Evolutionary conservation across 2,329 filamentous ascomycete genomes (phyloP).

Genomic region (Pseudogymnoascus sp.): DNA sequence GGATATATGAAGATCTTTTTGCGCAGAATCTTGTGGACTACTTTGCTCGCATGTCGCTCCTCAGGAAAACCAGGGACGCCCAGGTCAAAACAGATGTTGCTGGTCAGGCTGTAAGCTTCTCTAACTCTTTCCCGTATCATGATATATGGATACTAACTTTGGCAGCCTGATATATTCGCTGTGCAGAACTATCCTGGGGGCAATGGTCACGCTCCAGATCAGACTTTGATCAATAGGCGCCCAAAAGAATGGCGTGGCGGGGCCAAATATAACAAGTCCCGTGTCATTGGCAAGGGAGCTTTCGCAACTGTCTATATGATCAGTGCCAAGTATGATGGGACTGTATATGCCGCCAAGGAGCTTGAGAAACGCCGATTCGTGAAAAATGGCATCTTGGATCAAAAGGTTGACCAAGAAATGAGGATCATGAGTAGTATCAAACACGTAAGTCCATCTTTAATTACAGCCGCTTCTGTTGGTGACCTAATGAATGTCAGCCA

Average conservation of each 20-base stretch:
- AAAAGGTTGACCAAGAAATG: slow-evolving; percentile 95
- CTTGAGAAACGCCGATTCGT: slow-evolving; percentile 88
- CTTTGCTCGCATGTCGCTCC: slow-evolving; percentile 33
- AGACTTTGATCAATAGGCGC: slow-evolving; percentile 22
- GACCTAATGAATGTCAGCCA: slow-evolving; percentile 38
- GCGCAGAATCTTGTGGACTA: slow-evolving; percentile 60
- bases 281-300: slow-evolving; percentile 79
- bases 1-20: slow-evolving; percentile 55
- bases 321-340: slow-evolving; percentile 74
- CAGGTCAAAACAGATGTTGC: background rate
- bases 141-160: background rate
- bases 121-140: background rate
- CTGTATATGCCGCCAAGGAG: slow-evolving; percentile 84
- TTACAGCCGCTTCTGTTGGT: slow-evolving; percentile 53
- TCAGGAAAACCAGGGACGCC: background rate
- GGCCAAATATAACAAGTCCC: slow-evolving; percentile 72
- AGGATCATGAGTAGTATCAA: slow-evolving; percentile 81
- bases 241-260: slow-evolving; percentile 74
- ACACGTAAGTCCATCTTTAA: slow-evolving; percentile 61
- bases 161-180: slow-evolving; percentile 7
- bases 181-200: background rate
- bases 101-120: slow-evolving; percentile 7
- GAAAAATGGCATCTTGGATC: slow-evolving; percentile 82
- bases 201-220: background rate
- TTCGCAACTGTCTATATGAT: slow-evolving; percentile 92